These are phyloP conservation scores for Haplographium delicatum DNA, from an alignment of 495 filamentous ascomycete genomes.

Conservation along the genomic window DNA sequence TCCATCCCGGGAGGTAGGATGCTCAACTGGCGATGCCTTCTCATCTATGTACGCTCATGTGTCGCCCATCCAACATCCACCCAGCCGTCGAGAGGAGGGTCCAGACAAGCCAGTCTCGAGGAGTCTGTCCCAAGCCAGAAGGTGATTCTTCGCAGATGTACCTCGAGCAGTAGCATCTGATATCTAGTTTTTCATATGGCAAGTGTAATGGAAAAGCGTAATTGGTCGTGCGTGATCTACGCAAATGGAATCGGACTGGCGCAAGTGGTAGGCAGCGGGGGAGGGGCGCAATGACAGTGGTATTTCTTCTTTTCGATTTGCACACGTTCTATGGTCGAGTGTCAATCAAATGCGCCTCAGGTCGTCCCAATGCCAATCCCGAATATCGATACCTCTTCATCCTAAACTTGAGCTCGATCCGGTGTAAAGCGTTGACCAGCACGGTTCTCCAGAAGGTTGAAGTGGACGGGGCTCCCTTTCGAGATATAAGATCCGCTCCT, in stretches of 20 bases:
- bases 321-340: constrained; percentile 5
- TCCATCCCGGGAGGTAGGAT: constrained; percentile 31
- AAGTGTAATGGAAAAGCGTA: constrained; percentile 1
- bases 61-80: not conserved
- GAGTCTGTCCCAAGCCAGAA: not conserved
- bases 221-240: not conserved
- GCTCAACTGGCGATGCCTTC: constrained; percentile 29
- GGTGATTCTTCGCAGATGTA: not conserved
- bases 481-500: no score
- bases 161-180: constrained; percentile 2
- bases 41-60: constrained; percentile 13
- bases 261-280: not conserved
- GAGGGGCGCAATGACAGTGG: not conserved
- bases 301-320: not conserved
- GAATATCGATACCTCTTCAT: constrained; percentile 20
- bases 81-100: not conserved
- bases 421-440: no score
- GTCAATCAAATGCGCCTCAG: constrained; percentile 13
- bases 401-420: constrained; percentile 12
- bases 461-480: no score
- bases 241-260: not conserved
- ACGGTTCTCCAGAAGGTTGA: no score
- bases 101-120: not conserved
- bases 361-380: constrained; percentile 19
- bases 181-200: not conserved